These are phyloP conservation scores for Candida endomychidarum DNA, from an alignment of 805 yeast species.

Conservation along the genomic window DNA sequence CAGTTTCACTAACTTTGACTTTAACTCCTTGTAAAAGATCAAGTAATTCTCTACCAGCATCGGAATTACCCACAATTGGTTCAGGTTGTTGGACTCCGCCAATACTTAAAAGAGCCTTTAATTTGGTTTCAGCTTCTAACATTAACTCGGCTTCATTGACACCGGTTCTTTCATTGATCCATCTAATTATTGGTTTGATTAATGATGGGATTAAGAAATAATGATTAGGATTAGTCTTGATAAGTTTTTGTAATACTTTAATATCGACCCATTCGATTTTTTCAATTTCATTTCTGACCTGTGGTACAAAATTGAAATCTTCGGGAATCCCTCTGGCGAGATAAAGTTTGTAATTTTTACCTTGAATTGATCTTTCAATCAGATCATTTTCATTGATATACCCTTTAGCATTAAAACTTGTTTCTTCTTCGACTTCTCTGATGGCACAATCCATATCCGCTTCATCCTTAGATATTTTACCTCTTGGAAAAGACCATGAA, in stretches of 20 bases:
- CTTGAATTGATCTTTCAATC: slow-evolving; percentile 76
- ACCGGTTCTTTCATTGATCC: slow-evolving; percentile 55
- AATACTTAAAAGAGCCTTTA: slow-evolving; percentile 65
- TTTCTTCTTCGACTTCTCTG: slow-evolving; percentile 91
- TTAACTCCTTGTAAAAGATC: slow-evolving; percentile 51
- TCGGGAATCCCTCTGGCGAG: slow-evolving; percentile 78
- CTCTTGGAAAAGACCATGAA: slow-evolving; percentile 95
- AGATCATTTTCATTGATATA: slow-evolving; percentile 68
- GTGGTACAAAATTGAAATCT: slow-evolving; percentile 70
- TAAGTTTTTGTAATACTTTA: slow-evolving; percentile 40
- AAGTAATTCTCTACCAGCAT: slow-evolving; percentile 77
- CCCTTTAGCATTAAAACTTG: slow-evolving; percentile 79
- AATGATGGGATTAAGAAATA: slow-evolving; percentile 50
- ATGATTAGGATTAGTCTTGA: slow-evolving; percentile 35
- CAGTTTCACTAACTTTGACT: slow-evolving; percentile 6
- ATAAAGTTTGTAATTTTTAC: slow-evolving; percentile 84
- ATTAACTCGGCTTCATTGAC: slow-evolving; percentile 58
- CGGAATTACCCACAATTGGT: slow-evolving; percentile 27
- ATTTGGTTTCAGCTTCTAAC: slow-evolving; percentile 60
- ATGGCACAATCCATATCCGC: slow-evolving; percentile 84
- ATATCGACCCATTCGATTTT: slow-evolving; percentile 77
- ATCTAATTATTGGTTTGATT: slow-evolving; percentile 51
- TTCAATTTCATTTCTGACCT: slow-evolving; percentile 84
- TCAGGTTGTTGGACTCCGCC: slow-evolving; percentile 25
- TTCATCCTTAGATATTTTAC: slow-evolving; percentile 93